Conservation (phyloP, 1,284 basidiomycete species). For the Cutaneotrichosporon curvatum region DNA sequence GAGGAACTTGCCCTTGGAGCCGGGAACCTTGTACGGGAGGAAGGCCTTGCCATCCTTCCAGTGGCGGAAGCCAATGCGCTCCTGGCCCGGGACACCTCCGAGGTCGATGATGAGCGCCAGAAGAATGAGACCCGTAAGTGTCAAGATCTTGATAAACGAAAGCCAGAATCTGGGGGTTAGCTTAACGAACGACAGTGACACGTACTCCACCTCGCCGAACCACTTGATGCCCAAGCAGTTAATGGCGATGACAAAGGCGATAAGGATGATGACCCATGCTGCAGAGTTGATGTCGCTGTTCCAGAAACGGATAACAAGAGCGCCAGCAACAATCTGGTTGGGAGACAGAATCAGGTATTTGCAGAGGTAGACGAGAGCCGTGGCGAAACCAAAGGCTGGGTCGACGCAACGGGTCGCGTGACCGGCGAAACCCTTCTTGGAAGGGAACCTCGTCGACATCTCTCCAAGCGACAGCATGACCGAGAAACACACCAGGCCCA, state of each 20-base stretch:
- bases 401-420: constrained; percentile 35
- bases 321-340: constrained; percentile 46
- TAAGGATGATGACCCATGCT: constrained; percentile 44
- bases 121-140: constrained; percentile 55
- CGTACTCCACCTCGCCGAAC: constrained; percentile 62
- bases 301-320: constrained; percentile 42
- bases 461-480: constrained; percentile 43
- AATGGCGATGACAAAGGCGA: constrained; percentile 32
- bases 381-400: constrained; percentile 34
- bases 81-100: constrained; percentile 59
- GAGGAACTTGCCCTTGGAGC: constrained; percentile 51
- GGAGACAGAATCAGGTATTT: constrained; percentile 55
- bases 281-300: constrained; percentile 32
- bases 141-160: constrained; percentile 52
- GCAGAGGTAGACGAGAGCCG: constrained; percentile 37
- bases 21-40: constrained; percentile 16
- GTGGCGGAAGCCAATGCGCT: constrained; percentile 55
- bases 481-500: constrained; percentile 37
- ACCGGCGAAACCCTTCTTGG: constrained; percentile 42
- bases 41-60: constrained; percentile 49
- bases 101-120: constrained; percentile 58
- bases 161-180: constrained; percentile 39
- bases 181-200: neutral
- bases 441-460: constrained; percentile 38
- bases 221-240: constrained; percentile 68